Percentiles rank a stretch among this genome's conserved stretches.
Conservation (phyloP, 768 basidiomycete genomes). For the Naganishia onofrii region DNA sequence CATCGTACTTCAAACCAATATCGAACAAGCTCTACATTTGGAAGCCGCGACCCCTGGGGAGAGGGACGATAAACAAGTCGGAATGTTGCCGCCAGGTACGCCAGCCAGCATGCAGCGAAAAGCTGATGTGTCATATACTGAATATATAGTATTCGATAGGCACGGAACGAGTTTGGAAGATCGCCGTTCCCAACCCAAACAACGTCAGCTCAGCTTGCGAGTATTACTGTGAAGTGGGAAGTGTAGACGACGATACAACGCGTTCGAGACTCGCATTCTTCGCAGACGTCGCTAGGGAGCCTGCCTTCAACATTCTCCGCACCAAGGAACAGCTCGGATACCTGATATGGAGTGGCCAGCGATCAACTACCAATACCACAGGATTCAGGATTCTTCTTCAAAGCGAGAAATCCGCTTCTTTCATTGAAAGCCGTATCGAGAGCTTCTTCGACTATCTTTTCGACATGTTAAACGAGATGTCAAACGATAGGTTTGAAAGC, state of each 20-base stretch:
- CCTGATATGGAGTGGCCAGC: slow-evolving; percentile 61
- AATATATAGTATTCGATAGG: slow-evolving; percentile 55
- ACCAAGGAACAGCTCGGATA: slow-evolving; percentile 96
- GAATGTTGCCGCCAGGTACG: slow-evolving; percentile 71
- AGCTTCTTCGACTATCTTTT: slow-evolving; percentile 77
- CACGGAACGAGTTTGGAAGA: slow-evolving; percentile 66
- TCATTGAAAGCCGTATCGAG: slow-evolving; percentile 83
- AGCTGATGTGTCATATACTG: background rate
- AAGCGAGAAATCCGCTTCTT: slow-evolving; percentile 74
- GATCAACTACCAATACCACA: slow-evolving; percentile 64
- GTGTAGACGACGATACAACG: slow-evolving; percentile 62
- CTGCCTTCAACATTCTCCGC: slow-evolving; percentile 82
- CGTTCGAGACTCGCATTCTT: slow-evolving; percentile 71
- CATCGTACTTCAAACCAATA: slow-evolving; percentile 65
- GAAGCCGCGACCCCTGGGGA: slow-evolving; percentile 60
- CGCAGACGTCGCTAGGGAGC: slow-evolving; percentile 78
- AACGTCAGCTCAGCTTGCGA: slow-evolving; percentile 82
- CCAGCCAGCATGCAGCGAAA: background rate
- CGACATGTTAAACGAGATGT: slow-evolving; percentile 65
- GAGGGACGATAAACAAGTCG: slow-evolving; percentile 56
- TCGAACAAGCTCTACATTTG: slow-evolving; percentile 65
- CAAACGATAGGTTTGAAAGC: slow-evolving; percentile 67
- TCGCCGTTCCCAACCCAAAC: slow-evolving; percentile 72
- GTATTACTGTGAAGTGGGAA: slow-evolving; percentile 79
- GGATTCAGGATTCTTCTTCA: slow-evolving; percentile 83